A percentile compares a stretch with the other conserved stretches of the same genome.
Conservation (phyloP, 2,329 filamentous ascomycete species). For the Pseudogymnoascus sp. region DNA sequence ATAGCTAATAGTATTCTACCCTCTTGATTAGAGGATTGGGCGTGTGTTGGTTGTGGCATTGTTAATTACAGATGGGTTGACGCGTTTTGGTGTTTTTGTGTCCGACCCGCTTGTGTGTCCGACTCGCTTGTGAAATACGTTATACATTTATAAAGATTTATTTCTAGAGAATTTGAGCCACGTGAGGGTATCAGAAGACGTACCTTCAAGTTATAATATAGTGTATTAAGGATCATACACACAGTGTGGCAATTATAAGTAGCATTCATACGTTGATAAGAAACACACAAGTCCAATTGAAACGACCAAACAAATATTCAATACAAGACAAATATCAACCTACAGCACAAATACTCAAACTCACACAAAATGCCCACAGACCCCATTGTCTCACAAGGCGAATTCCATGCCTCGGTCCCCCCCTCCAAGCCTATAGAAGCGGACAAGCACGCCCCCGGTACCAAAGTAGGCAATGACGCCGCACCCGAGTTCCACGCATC, state of each 20-base stretch:
- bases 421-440: constrained; percentile 41
- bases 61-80: too few species aligned
- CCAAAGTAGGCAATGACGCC: constrained; percentile 49
- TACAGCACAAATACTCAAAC: background rate
- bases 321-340: background rate
- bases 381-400: constrained; percentile 45
- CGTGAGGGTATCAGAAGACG: background rate
- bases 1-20: too few species aligned
- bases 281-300: background rate
- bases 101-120: too few species aligned
- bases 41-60: too few species aligned
- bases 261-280: background rate
- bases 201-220: background rate
- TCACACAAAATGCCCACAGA: constrained; percentile 28
- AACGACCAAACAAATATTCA: background rate
- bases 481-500: constrained; percentile 56
- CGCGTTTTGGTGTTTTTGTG: too few species aligned
- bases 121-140: too few species aligned
- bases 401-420: constrained; percentile 44
- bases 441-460: constrained; percentile 54
- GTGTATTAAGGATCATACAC: background rate
- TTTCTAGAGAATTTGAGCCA: background rate
- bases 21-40: too few species aligned
- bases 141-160: background rate
- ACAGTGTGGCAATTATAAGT: background rate